Base-by-base conservation (phyloP, 2,329 filamentous ascomycete genomes). In the Laburnicola sp. region DNA sequence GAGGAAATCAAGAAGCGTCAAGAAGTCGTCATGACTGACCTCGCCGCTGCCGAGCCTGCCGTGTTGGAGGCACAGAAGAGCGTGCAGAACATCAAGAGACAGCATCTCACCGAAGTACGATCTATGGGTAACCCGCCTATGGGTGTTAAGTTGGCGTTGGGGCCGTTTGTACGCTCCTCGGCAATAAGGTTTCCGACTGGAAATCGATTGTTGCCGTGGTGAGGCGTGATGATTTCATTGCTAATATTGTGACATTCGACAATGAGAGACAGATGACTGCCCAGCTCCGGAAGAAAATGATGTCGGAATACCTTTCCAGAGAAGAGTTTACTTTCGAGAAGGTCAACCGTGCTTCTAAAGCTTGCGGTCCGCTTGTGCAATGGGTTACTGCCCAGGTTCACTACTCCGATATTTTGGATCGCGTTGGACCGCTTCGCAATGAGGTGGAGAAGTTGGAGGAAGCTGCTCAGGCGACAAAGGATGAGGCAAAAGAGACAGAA, bases 311-410 rank as follows among this genome's bases (percentile, higher is more conserved):
- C 75, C 76, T 99, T 54, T 91, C 89, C 10, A 94, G 95, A 71
- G 88, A 93, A 3, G 92, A 97, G 53, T 99, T 97, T 74, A 97
- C 92, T 0, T 96, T 92, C 64, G 94, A 99, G 70, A 89, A 89
- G 73, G 94, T 97, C 73, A 95, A 96, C 74, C 90, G 91, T 64
- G 94, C 94, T 54, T 96, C 89, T 76, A 97, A 94, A 77, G 94
- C 94, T 40, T 99, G 94, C 73, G 95, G 94, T 66, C 95, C 94
- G 25, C 82, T 99, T 10, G 93, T 99, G 16, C 91, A 97, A 70
- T 99, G 94, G 94, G 93, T 96, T 2, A 83, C 90, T 71, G 95
- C 94, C 21, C 94, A 99, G 75, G 94, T 99, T 69, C 91, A 89
- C 67, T 99, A 96, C 74, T 96, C 93, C n/a, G 91, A 94, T 60